A percentile compares a stretch with the other conserved stretches of the same genome.
These are phyloP conservation scores for Taphrina sp. DNA, from an alignment of 1,139 yeast species.

Conservation along the genomic window DNA sequence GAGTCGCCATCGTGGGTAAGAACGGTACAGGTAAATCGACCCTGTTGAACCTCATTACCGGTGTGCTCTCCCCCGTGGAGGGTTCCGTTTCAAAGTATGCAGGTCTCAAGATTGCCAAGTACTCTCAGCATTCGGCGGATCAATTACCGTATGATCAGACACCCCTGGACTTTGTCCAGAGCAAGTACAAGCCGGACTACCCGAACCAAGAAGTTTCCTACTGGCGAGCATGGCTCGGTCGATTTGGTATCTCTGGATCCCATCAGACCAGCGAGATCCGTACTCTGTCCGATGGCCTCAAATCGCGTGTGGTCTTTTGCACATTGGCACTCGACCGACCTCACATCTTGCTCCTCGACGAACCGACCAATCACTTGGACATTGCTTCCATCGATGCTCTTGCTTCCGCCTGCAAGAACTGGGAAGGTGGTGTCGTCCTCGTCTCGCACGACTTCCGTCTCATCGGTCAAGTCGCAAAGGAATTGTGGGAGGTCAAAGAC, in stretches of 20 bases:
- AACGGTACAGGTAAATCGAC: conserved; percentile 99
- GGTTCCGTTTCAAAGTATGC: conserved; percentile 98
- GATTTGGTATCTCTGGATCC: conserved; percentile 98
- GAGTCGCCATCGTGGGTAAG: conserved; percentile 97
- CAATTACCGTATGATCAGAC: conserved; percentile 93
- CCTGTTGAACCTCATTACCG: conserved; percentile 92
- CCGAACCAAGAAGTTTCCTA: conserved; percentile 88
- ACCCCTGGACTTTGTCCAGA: conserved; percentile 95
- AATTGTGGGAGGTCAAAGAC: conserved; percentile 43
- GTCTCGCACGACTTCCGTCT: conserved; percentile 99
- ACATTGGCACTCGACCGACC: conserved; percentile 92
- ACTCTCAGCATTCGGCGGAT: conserved; percentile 98
- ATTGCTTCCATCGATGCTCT: conserved; percentile 96
- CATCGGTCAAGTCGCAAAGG: conserved; percentile 95
- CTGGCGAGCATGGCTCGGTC: conserved; percentile 98
- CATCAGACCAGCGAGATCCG: conserved; percentile 99
- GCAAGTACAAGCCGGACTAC: conserved; percentile 56
- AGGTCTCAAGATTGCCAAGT: conserved; percentile 96
- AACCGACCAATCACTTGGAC: conserved; percentile 99
- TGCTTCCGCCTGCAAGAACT: conserved; percentile 91
- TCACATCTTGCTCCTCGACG: conserved; percentile 90
- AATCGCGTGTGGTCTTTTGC: conserved; percentile 98
- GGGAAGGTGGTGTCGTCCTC: conserved; percentile 97
- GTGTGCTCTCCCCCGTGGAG: conserved; percentile 69
- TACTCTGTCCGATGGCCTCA: conserved; percentile 96